Evolutionary conservation across 164 flowering plant genomes (phyloP).

Genomic region (grape (Vitis vinifera)): ASM3070453v1 NC_081819.1:19702001-19702500

Average conservation of each 20-base stretch:
- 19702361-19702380: not conserved
- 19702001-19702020: too few relatives aligned
- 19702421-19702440: not conserved
- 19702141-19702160: not conserved
- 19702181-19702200: constrained; percentile 21
- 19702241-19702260: not conserved
- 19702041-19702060: too few relatives aligned
- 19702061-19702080: too few relatives aligned
- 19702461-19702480: not conserved
- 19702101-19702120: not conserved
- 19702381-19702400: constrained; percentile 1
- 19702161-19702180: constrained; percentile 23
- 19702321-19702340: constrained; percentile 4
- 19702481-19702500: not conserved
- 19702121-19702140: constrained; percentile 10
- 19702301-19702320: not conserved
- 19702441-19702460: not conserved
- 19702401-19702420: not conserved
- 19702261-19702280: too few relatives aligned
- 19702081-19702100: too few relatives aligned
- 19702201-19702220: constrained; percentile 9
- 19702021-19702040: too few relatives aligned
- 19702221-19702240: not conserved
- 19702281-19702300: too few relatives aligned
- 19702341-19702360: constrained; percentile 13